Evolutionary conservation across 352 stramenopile species (phyloP).

Genomic region (Poterioochromonas sp.): DNA sequence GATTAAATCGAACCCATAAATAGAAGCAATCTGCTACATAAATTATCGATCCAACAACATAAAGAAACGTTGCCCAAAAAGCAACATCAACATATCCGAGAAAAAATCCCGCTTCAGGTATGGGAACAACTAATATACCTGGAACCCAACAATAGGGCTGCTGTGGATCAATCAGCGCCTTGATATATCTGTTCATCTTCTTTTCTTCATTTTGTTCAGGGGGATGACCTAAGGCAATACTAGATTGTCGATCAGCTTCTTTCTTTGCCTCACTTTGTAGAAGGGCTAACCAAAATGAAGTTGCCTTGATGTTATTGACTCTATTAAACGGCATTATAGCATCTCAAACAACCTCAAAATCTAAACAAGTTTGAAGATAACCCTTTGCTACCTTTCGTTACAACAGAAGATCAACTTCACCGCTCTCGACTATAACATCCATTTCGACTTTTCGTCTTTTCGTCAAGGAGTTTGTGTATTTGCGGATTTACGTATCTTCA

Average conservation of each 20-base stretch:
- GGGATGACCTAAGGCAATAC: neutral
- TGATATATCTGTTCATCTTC: neutral
- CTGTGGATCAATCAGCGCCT: neutral
- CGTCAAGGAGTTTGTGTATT: too few relatives aligned
- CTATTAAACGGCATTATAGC: neutral
- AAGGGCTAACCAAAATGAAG: neutral
- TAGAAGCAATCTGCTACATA: neutral
- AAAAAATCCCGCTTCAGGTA: neutral
- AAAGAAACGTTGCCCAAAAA: neutral
- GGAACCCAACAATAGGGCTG: neutral
- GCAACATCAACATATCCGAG: neutral
- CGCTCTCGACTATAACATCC: too few relatives aligned
- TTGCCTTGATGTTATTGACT: neutral
- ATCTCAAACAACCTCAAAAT: neutral
- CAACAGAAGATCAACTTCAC: too few relatives aligned
- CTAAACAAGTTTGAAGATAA: neutral
- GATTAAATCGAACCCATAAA: neutral
- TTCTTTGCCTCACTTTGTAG: neutral
- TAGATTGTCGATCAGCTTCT: neutral
- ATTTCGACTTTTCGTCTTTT: too few relatives aligned
- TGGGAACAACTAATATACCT: neutral
- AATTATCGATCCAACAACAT: constrained; percentile 11
- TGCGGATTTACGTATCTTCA: too few relatives aligned
- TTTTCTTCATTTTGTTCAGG: neutral
- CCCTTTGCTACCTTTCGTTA: too few relatives aligned